Evolutionary conservation across 78 protist species (phyloP).

Genomic region (Chrysochromulina tobinii): DNA sequence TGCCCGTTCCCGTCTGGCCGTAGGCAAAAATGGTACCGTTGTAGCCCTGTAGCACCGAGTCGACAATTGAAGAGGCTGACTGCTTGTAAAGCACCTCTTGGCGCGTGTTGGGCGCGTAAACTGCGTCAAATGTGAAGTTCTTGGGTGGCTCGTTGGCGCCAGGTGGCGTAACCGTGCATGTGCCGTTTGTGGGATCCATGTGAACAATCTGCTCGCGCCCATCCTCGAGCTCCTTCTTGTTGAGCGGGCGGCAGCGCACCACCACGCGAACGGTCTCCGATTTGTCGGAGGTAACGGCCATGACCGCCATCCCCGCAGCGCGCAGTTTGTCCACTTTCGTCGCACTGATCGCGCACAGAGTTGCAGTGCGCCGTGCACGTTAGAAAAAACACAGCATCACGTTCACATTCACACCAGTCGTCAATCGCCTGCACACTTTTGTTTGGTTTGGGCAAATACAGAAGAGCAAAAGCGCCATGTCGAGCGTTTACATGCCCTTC

Average conservation of each 20-base stretch:
- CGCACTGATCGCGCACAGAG: too few relatives aligned
- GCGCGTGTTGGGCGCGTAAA: background rate
- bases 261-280: slow-evolving; percentile 38
- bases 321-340: too few relatives aligned
- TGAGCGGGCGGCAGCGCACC: slow-evolving; percentile 60
- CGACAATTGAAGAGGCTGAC: slow-evolving; percentile 34
- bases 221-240: slow-evolving; percentile 12
- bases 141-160: slow-evolving; percentile 1
- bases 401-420: too few relatives aligned
- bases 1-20: slow-evolving; percentile 27
- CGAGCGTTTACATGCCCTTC: too few relatives aligned
- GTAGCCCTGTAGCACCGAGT: slow-evolving; percentile 12
- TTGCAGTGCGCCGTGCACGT: too few relatives aligned
- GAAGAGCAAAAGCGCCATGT: too few relatives aligned
- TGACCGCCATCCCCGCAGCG: too few relatives aligned
- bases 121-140: slow-evolving; percentile 47
- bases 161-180: background rate
- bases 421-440: too few relatives aligned
- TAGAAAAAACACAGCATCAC: too few relatives aligned
- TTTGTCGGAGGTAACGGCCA: too few relatives aligned
- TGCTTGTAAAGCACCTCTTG: background rate
- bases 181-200: background rate
- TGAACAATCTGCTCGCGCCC: background rate
- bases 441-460: too few relatives aligned
- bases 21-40: slow-evolving; percentile 30